phyloP scores from a whole-genome alignment of 75 land plant genomes.

The Cunninghamia lanceolata region DNA sequence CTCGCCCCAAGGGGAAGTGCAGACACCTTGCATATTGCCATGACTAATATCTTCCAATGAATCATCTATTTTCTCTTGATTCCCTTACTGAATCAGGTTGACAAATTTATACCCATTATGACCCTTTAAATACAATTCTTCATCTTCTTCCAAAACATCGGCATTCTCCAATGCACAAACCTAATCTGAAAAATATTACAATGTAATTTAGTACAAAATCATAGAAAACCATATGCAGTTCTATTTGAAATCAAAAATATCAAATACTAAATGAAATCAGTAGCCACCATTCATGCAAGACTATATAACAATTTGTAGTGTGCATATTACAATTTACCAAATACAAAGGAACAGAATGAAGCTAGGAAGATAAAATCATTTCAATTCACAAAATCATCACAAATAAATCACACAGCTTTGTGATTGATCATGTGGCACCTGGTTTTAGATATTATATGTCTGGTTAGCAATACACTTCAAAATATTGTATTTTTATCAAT shows the following conservation, averaged over 20 bases:
- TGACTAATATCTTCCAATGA: constrained; percentile 9
- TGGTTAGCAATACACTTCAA: too few relatives aligned
- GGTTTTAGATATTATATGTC: too few relatives aligned
- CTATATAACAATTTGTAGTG: background rate
- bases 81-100: constrained; percentile 7
- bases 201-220: background rate
- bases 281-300: background rate
- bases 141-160: constrained; percentile 79
- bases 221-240: background rate
- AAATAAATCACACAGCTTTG: background rate
- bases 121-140: constrained; percentile 54
- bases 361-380: background rate
- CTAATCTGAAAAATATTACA: background rate
- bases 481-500: too few relatives aligned
- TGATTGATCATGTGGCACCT: background rate
- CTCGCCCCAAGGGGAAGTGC: background rate
- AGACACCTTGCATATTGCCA: constrained; percentile 2
- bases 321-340: background rate
- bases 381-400: background rate
- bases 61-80: constrained; percentile 1
- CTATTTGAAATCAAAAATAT: background rate
- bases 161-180: constrained; percentile 13
- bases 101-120: background rate
- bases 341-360: background rate
- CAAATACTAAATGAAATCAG: background rate